These are phyloP conservation scores for Apiospora aurea DNA, from an alignment of 2,329 filamentous ascomycete genomes.

Conservation along the genomic window DNA sequence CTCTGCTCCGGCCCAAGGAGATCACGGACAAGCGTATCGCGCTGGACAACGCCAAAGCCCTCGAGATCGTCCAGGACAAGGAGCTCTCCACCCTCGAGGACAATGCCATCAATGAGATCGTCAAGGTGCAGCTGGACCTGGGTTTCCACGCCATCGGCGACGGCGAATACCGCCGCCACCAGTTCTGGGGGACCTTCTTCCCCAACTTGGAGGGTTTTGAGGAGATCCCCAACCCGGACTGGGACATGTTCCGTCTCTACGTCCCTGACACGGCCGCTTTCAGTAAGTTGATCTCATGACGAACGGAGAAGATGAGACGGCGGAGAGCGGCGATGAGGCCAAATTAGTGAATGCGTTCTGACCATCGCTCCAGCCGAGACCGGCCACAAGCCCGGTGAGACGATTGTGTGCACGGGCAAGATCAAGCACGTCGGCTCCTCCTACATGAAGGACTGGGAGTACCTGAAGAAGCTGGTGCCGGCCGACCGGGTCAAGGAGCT, in stretches of 20 bases:
- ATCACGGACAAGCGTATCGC: constrained; percentile 66
- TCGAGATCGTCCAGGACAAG: constrained; percentile 47
- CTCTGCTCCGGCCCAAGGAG: constrained; percentile 71
- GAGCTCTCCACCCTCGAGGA: constrained; percentile 62
- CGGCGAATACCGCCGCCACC: constrained; percentile 48
- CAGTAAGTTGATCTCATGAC: constrained; percentile 42
- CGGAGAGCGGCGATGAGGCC: not conserved
- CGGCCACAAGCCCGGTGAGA: constrained; percentile 55
- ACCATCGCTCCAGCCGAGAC: constrained; percentile 44
- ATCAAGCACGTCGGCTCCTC: constrained; percentile 54
- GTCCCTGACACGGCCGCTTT: constrained; percentile 55
- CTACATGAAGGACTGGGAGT: constrained; percentile 51
- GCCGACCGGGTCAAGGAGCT: constrained; percentile 65
- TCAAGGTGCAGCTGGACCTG: constrained; percentile 71
- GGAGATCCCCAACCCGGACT: constrained; percentile 56
- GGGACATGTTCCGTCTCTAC: constrained; percentile 60
- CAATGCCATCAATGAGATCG: constrained; percentile 69
- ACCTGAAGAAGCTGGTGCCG: constrained; percentile 56
- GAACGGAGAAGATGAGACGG: not conserved
- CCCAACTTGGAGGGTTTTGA: constrained; percentile 52
- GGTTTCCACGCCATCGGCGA: constrained; percentile 70
- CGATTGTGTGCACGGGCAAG: constrained; percentile 54
- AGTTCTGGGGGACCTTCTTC: constrained; percentile 59
- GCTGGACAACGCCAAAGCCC: constrained; percentile 46
- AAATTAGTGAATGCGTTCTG: not conserved